phyloP scores from a whole-genome alignment of 305 asterid genomes.

The Solanum hybrid region DNA sequence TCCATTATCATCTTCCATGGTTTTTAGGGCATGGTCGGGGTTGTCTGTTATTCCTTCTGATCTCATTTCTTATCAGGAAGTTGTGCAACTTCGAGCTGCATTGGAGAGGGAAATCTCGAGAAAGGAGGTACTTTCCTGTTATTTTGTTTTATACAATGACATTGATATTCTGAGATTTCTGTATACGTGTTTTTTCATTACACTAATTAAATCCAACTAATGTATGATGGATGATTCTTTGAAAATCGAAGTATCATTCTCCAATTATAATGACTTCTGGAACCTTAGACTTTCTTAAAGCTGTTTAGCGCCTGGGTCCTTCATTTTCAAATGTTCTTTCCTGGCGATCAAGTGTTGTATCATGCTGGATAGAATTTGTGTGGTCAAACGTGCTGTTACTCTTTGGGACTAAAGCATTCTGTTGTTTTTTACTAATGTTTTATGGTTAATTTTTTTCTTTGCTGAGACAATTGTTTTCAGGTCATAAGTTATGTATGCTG shows the following conservation, averaged over 20 bases:
- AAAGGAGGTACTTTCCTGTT: conserved; percentile 16
- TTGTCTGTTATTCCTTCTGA: not conserved
- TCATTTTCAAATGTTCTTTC: not conserved
- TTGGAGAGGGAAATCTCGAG: conserved; percentile 24
- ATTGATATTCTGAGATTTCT: not conserved
- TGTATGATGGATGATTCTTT: not conserved
- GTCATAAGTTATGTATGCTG: not conserved
- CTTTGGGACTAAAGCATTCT: not conserved
- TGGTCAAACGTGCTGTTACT: not conserved
- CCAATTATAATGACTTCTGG: not conserved
- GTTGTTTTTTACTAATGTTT: not conserved
- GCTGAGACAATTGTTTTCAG: not conserved
- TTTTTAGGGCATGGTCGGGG: not conserved
- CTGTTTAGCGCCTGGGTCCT: not conserved
- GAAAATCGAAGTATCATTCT: not conserved
- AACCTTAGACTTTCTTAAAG: not conserved
- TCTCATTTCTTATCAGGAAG: conserved; percentile 22
- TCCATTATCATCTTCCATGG: not conserved
- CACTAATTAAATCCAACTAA: not conserved
- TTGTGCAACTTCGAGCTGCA: conserved; percentile 29
- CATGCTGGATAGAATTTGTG: not conserved
- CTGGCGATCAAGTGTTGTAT: not conserved
- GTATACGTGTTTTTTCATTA: not conserved
- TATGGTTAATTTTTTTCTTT: not conserved
- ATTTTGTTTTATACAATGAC: not conserved